Base-by-base conservation (phyloP, 2,329 filamentous ascomycete genomes). In the Fusarium neocosmosporiellum region DNA sequence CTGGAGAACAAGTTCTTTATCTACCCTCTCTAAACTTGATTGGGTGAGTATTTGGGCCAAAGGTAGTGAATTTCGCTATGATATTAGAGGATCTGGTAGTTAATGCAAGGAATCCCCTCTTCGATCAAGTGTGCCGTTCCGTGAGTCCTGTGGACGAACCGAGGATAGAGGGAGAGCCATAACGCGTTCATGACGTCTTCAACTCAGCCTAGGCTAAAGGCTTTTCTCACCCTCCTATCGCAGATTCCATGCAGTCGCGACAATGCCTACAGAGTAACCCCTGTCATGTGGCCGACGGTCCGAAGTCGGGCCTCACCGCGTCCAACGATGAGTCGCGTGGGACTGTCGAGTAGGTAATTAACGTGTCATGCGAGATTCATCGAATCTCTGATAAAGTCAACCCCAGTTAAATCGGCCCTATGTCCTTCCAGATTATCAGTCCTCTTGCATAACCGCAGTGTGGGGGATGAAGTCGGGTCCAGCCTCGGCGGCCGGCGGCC, bases 1-100 rank as follows among this genome's bases (percentile, higher is more conserved):
- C 27, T 74, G n/a, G 71, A 74, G 61, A 74, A 74, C 24, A 74
- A 74, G 55, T 74, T 65, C 43, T 71, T 70, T 33, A 55, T 71
- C 29, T 71, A 71, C 27, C 63, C 67, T 24, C 66, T 71, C 5
- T 69, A 55, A 43, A 37, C 11, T 22, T 67, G 7, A 4, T 9
- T 1, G 4, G 9, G 7, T 6, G 3, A 4, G 14, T 5, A 22
- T 5, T 24, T 20, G 13, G 13, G 4, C 7, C 5, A 24, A 3
- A 3, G 2, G 7, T 46, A 5, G n/a, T 7, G 5, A 14, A 8
- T 14, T 0, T 22, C 11, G 16, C 5, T 20, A 48, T 39, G 13
- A 14, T 4, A 16, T 20, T 20, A 24, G 4, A 24, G 39, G 13
- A 8, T 22, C 13, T 9, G 11, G 7, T 22, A 43, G 39, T 43